phyloP scores from a whole-genome alignment of 108 stramenopile species.

The Pseudonitzschia delicatissima region DNA sequence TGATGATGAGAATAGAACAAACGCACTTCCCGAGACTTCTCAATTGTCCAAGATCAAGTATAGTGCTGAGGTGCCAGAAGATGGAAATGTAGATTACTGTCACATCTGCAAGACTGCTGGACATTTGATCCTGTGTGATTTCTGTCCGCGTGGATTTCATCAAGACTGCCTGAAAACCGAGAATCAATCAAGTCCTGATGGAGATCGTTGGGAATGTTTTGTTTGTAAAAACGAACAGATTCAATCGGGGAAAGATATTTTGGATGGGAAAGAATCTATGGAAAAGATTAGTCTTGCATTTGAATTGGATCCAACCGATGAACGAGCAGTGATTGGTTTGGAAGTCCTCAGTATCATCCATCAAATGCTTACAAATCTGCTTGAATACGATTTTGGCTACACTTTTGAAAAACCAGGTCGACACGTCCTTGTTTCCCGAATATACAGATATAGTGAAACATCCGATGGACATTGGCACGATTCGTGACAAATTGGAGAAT shows the following conservation, averaged over 20 bases:
- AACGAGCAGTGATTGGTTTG: constrained; percentile 1
- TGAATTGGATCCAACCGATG: background rate
- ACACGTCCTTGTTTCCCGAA: constrained; percentile 35
- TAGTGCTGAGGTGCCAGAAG: constrained; percentile 28
- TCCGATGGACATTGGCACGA: constrained; percentile 78
- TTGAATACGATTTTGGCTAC: constrained; percentile 66
- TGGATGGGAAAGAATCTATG: constrained; percentile 25
- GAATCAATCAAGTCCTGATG: background rate
- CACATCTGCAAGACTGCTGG: constrained; percentile 41
- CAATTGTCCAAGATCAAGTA: background rate
- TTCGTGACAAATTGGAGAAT: constrained; percentile 43
- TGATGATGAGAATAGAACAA: constrained; percentile 9
- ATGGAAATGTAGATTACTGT: constrained; percentile 64
- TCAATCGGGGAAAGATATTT: constrained; percentile 18
- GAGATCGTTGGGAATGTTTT: constrained; percentile 43
- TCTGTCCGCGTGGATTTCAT: constrained; percentile 64
- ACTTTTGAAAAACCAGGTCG: constrained; percentile 66
- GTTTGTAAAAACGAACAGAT: constrained; percentile 42
- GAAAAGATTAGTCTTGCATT: constrained; percentile 11
- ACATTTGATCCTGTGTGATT: constrained; percentile 52
- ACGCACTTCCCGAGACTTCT: background rate
- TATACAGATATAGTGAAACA: constrained; percentile 53
- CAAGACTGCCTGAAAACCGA: constrained; percentile 31
- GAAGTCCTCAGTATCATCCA: constrained; percentile 35
- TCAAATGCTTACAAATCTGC: constrained; percentile 49